These are phyloP conservation scores for Cryptosporidium ryanae DNA, from an alignment of 169 alveolate species.

Conservation along the genomic window DNA sequence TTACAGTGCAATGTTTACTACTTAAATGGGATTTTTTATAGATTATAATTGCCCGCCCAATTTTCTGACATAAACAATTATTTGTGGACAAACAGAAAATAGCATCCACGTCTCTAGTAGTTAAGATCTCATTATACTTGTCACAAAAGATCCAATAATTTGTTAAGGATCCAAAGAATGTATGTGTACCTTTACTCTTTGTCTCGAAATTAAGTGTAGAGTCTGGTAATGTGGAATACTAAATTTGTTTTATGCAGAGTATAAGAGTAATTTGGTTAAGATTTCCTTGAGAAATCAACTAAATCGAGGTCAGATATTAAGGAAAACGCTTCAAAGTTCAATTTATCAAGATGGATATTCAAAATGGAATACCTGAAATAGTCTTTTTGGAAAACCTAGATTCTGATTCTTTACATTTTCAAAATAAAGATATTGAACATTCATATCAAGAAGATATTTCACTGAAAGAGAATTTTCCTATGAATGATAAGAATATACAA, in stretches of 20 bases:
- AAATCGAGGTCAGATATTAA: not conserved
- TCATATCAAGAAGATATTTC: constrained; percentile 3
- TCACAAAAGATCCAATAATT: not conserved
- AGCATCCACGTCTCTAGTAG: constrained; percentile 72
- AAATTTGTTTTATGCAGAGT: not conserved
- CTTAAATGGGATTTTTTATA: not conserved
- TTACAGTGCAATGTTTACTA: not conserved
- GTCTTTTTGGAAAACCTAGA: constrained; percentile 48
- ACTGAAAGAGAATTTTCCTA: constrained; percentile 16
- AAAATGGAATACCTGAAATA: constrained; percentile 23
- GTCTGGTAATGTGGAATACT: not conserved
- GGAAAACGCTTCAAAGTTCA: too few relatives aligned
- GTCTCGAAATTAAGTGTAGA: not conserved
- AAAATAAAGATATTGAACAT: not conserved
- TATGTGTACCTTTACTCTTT: too few relatives aligned
- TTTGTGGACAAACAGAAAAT: constrained; percentile 56
- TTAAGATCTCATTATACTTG: constrained; percentile 59
- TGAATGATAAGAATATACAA: too few relatives aligned
- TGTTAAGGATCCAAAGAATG: not conserved
- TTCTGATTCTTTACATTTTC: not conserved
- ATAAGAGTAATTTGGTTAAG: not conserved
- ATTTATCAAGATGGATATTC: constrained; percentile 5
- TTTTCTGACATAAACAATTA: constrained; percentile 21
- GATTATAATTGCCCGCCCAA: constrained; percentile 31
- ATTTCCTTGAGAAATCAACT: not conserved